Evolutionary conservation across 2,329 filamentous ascomycete species (phyloP).

Genomic region (Chaetomium sp.): DNA sequence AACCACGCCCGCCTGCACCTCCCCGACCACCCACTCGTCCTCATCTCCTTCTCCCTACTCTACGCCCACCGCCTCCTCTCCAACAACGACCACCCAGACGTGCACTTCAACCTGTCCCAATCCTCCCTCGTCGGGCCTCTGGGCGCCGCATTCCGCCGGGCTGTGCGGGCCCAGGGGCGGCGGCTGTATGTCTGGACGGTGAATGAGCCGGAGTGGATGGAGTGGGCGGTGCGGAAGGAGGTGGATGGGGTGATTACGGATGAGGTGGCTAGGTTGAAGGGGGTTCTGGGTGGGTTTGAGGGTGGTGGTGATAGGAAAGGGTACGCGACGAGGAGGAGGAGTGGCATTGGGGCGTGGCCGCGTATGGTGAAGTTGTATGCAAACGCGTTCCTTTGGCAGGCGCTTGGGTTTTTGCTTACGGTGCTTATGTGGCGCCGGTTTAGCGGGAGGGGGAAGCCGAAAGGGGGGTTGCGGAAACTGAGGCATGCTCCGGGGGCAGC

Average conservation of each 20-base stretch:
- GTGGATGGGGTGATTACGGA: constrained; percentile 85
- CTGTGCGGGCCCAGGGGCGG: constrained; percentile 49
- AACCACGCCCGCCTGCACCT: constrained; percentile 55
- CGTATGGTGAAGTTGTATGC: constrained; percentile 13
- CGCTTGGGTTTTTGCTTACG: constrained; percentile 7
- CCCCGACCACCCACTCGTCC: constrained; percentile 56
- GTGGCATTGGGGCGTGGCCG: not conserved
- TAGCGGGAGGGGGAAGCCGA: constrained; percentile 5
- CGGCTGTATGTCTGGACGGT: constrained; percentile 80
- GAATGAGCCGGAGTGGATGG: constrained; percentile 72
- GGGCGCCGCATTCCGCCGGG: constrained; percentile 59
- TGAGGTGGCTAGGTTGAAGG: constrained; percentile 62
- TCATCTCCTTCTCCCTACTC: constrained; percentile 59
- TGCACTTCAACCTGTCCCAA: constrained; percentile 68
- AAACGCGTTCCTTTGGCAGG: constrained; percentile 17
- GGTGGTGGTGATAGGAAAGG: not conserved
- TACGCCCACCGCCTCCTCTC: constrained; percentile 66
- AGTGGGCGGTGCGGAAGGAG: constrained; percentile 61
- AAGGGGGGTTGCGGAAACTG: not conserved
- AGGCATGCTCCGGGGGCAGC: not conserved
- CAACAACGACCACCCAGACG: constrained; percentile 41
- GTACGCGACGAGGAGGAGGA: not conserved
- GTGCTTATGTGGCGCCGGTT: constrained; percentile 14
- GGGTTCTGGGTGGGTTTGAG: constrained; percentile 43
- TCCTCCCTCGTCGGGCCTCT: constrained; percentile 60